phyloP scores from a whole-genome alignment of 1,284 basidiomycete species.

The Apiotrichum montevideense region DNA sequence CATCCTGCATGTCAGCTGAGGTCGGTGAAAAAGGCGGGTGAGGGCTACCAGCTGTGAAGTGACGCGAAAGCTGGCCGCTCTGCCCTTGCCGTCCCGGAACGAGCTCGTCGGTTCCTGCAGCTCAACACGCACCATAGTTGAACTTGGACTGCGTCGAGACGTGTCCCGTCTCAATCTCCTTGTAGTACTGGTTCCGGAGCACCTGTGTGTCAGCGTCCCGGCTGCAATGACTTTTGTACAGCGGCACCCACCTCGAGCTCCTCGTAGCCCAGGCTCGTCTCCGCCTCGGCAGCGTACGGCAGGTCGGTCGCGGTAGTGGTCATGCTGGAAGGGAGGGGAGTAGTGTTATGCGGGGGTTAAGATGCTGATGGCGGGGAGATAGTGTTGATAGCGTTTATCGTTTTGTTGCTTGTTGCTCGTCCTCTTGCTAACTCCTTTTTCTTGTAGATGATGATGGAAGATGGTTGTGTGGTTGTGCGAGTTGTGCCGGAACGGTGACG shows the following conservation, averaged over 20 bases:
- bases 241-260: conserved; percentile 67
- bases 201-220: conserved; percentile 53
- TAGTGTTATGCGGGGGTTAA: neutral
- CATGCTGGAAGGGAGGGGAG: neutral
- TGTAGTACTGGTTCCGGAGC: conserved; percentile 77
- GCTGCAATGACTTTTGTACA: too few species aligned
- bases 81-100: too few species aligned
- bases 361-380: neutral
- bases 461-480: too few species aligned
- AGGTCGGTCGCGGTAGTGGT: conserved; percentile 57
- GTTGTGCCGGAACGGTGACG: too few species aligned
- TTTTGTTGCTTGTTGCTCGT: too few species aligned
- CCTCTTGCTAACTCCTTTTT: too few species aligned
- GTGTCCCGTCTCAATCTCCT: conserved; percentile 74
- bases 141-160: conserved; percentile 95
- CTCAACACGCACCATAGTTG: conserved; percentile 70
- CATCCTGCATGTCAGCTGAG: conserved; percentile 48
- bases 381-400: too few species aligned
- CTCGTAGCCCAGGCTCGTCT: conserved; percentile 78
- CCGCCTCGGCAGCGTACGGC: conserved; percentile 94
- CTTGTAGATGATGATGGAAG: too few species aligned
- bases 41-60: too few species aligned
- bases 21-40: neutral
- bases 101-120: neutral
- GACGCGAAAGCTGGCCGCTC: too few species aligned